Percentiles rank a stretch among this genome's conserved stretches.
Evolutionary conservation across 2,329 filamentous ascomycete species (phyloP).

Genomic region (Colletotrichum coccodes): DNA sequence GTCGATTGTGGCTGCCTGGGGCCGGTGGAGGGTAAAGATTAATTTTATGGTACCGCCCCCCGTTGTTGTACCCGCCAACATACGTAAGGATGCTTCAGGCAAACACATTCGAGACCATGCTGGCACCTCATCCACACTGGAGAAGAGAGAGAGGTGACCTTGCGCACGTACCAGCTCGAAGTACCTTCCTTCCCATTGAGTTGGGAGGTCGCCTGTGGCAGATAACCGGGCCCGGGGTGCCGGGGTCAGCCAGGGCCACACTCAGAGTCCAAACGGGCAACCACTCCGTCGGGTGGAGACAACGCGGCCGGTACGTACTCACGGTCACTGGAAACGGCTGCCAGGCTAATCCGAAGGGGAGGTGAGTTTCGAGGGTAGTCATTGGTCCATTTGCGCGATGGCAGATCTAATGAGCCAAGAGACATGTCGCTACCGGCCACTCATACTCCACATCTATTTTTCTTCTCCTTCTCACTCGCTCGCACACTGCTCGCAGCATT

Average conservation of each 20-base stretch:
- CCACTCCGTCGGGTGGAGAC: conserved; percentile 8
- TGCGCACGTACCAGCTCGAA: neutral
- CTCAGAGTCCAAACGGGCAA: conserved; percentile 24
- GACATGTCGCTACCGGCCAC: neutral
- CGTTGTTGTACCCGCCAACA: conserved; percentile 2
- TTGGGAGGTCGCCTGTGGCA: neutral
- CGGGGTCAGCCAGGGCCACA: neutral
- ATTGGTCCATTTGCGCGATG: conserved; percentile 28
- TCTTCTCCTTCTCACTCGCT: neutral
- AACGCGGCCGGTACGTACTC: neutral
- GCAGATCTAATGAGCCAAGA: neutral
- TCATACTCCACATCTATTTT: neutral
- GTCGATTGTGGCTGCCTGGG: conserved; percentile 15
- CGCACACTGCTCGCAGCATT: neutral
- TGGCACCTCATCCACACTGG: neutral
- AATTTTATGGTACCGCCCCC: neutral
- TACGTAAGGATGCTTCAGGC: conserved; percentile 21
- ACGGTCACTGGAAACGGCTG: neutral
- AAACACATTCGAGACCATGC: neutral
- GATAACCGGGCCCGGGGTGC: neutral
- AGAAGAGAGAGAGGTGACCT: neutral
- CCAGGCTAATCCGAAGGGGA: conserved; percentile 14
- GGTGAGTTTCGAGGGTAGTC: neutral
- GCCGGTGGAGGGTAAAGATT: neutral
- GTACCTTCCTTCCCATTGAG: neutral